Evolutionary conservation across 2,329 filamentous ascomycete species (phyloP), one percentile per base, ranked within the genome.

Genomic region (Amauroascus niger): DNA sequence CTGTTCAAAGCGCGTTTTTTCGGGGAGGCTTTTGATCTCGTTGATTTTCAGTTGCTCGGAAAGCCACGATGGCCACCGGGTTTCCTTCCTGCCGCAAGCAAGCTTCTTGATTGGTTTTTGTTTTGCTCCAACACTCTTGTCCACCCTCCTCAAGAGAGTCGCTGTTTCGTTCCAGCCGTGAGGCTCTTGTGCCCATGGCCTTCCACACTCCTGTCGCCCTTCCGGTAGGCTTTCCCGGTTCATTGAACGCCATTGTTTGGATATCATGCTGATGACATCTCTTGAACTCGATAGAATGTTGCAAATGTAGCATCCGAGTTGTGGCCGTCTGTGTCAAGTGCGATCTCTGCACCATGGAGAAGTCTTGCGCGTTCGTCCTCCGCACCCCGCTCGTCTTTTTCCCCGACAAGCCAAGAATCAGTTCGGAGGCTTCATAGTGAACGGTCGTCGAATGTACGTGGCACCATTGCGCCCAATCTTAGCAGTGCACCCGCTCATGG

Each of bases 181-280:
- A 46, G 50, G 50, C 50, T 52, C 33, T n/a, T 28, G 11, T 16
- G 49, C 63, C 71, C 56, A 79, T 78, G 77, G 75, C 76, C 64
- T 76, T 77, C 62, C 74, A 76, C 65, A 67, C 71, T 61, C 69
- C 75, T 59, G 65, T 74, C 60, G 69, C 69, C 58, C 63, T 74
- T 58, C 73, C 74, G 61, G 76, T 78, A 65, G 61, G 74, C 39
- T 58, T 24, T 41, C 39, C n/a, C n/a, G n/a, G n/a, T n/a, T 13
- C 50, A 39, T 37, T 24, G 33, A 39, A 40, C 9, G 6, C 33
- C 24, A 24, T 16, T 8, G 22, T 6, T 24, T 37, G 14, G 28
- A 2, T 28, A n/a, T 8, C 28, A 47, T 1, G 16, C 37, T 49
- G 41, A n/a, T 44, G 30, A 51, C 35, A 13, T 20, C 18, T 22